These are phyloP conservation scores for Arthrobotrys sinensis DNA, from an alignment of 2,329 filamentous ascomycete species.

Conservation along the genomic window DNA sequence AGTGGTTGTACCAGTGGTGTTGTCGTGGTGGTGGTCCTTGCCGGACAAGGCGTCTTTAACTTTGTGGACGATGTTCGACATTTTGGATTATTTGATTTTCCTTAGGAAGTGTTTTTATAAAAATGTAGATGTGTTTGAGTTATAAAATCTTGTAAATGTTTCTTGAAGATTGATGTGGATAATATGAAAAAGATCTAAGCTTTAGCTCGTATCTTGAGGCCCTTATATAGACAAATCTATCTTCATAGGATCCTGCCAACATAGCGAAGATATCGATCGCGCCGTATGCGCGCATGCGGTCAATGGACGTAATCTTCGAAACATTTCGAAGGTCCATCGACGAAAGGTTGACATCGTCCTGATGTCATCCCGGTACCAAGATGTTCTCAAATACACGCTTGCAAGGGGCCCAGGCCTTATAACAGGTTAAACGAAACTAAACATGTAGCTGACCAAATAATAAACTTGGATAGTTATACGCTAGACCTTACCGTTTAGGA, in stretches of 20 bases:
- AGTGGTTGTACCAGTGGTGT: constrained; percentile 61
- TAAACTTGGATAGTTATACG: background rate
- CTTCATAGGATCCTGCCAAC: background rate
- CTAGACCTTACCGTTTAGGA: constrained; percentile 30
- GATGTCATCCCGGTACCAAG: constrained; percentile 51
- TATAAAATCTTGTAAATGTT: constrained; percentile 5
- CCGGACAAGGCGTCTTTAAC: constrained; percentile 69
- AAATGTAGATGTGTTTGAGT: constrained; percentile 1
- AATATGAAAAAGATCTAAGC: constrained; percentile 10
- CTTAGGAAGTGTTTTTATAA: constrained; percentile 18
- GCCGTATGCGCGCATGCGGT: constrained; percentile 3
- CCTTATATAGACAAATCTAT: constrained; percentile 53
- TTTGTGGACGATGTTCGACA: constrained; percentile 70
- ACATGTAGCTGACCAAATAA: no score
- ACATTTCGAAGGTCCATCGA: background rate
- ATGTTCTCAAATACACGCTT: constrained; percentile 26
- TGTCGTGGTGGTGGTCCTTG: constrained; percentile 42
- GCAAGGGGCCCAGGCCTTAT: constrained; percentile 32
- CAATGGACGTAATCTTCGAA: constrained; percentile 48
- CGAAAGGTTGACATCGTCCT: constrained; percentile 42
- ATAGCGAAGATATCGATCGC: no score
- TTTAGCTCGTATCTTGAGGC: constrained; percentile 3
- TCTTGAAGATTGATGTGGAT: constrained; percentile 12
- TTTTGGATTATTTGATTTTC: constrained; percentile 65
- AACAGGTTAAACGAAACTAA: constrained; percentile 29